Base-by-base conservation (phyloP, 768 basidiomycete species). In the Pleurotus salmoneostramineus region DNA sequence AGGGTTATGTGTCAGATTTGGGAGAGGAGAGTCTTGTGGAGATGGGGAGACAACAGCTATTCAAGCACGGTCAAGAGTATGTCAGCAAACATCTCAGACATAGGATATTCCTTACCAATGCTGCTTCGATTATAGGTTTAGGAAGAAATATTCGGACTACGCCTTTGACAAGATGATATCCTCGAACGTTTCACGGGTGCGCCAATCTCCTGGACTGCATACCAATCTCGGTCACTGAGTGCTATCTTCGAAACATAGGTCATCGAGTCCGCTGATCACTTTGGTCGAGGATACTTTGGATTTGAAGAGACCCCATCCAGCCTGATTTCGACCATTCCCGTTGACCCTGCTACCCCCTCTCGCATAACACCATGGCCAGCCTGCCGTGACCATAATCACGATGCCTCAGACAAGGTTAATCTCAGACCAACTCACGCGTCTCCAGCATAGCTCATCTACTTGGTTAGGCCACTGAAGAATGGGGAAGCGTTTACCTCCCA, bases 361-460 rank as follows among this genome's bases (percentile, higher is more conserved):
- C 75, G 72, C 72, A 73, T 78, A 60, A 76, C 68, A 33, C 77
- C 74, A 33, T 72, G 72, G 72, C 64, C 67, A 49, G 72, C 70
- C 12, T 77, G 76, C 63, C 61, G 68, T 32, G 60, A 66, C 10
- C 40, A 12, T 15, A 43, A 37, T 37, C 31, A 33, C 8, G 52
- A 55, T 42, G 43, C 12, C 0, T 12, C 52, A 71, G 70, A 65
- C 44, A 69, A 60, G 70, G 71, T 61, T 58, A 36, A 36, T 69
- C 63, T 50, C 69, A 14, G 64, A 64, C 59, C 66, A 63, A 60
- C 66, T 68, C 15, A n/a, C 57, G 57, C 4, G 10, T 11, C 27
- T 15, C 5, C 49, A 14, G 27, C 8, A n/a, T 6, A 37, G n/a
- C 6, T 12, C 33, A 36, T 27, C 27, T 40, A 40, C 27, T 32